Base-by-base conservation (phyloP, 768 basidiomycete species). In the Tremella yokohamensis region DNA sequence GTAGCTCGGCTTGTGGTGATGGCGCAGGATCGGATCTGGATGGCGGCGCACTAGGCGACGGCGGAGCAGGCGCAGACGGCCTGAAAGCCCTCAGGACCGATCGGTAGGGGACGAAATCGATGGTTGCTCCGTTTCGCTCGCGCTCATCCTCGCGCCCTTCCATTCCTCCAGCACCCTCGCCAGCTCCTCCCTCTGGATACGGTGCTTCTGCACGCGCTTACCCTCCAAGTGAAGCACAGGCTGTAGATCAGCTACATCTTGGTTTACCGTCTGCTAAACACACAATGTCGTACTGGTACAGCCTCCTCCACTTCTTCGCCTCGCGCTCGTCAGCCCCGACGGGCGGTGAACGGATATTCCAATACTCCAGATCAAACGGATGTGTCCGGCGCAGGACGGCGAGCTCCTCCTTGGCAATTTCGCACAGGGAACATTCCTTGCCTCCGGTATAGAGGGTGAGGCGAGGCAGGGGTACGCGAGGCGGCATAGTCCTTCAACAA, bases 231-330 rank as follows among this genome's bases (percentile, higher is more conserved):
- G 75, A 12, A 76, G 62, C 12, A 76, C 68, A n/a, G 75, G 75
- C 75, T 76, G 52, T 11, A 18, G 16, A 11, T 45, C 42, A 45
- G 42, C n/a, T 16, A 4, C n/a, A 6, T 22, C 42, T 4, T 22
- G 6, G 22, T 45, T 16, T 4, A 4, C 42, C 8, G 42, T 45
- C 42, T 6, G 38, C 40, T 16, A 18, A 8, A 66, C 72, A 47
- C 52, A 74, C 75, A 50, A 76, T 76, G 51, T 76, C 75, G 64
- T 72, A 73, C 54, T 73, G 69, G 50, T 76, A 76, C 24, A 65
- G 26, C 42, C 70, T 64, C 25, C 68, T 58, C 66, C 73, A 73
- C 56, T 67, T 60, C 60, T 72, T 68, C 3, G 66, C 69, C 47
- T 71, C 73, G 40, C 49, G 61, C 20, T 45, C 55, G 49, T 73